Evolutionary conservation across 179 eudicot genomes (phyloP), one percentile per base, ranked within the genome.

Genomic region (Beta corolliflora): DNA sequence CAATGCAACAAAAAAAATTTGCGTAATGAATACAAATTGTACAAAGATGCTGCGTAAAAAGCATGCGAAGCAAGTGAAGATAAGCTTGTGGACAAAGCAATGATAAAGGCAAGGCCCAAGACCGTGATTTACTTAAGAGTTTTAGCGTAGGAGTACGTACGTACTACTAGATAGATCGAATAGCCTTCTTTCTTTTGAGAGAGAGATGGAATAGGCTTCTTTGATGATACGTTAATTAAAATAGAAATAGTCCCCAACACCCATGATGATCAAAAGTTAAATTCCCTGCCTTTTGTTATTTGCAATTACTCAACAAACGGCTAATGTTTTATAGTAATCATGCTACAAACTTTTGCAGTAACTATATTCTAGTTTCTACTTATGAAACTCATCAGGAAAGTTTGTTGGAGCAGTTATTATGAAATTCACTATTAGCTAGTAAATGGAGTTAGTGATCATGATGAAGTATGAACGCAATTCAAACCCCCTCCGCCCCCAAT

Each of bases 21-120:
- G 18, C 61, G 45, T 59, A 76, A 74, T 23, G 23, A 53, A 11
- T 7, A 48, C 48, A 9, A 25, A 29, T 12, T 50, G 19, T 9
- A 16, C 1, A 15, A 7, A 66, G 81, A 53, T 52, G 73, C 80
- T 66, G 23, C 73, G 61, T 78, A 78, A 78, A 1, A 54, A 71
- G 76, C 81, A 79, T 70, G 67, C 75, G 66, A 70, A 56, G 69
- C 68, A 79, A 58, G 50, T 56, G 46, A 78, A 72, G 76, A 50
- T 44, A 50, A 61, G 52, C 76, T 71, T 69, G 76, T 71, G 29
- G 15, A 58, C 44, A 45, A 56, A 70, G 76, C 76, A 71, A 79
- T 78, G 74, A 78, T 78, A 67, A 53, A 67, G 81, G 36, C 74
- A 77, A 65, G 45, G 12, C 5, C 70, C 56, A 21, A 56, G 44